These are phyloP conservation scores for Hawksworthiomyces lignivorus DNA, from an alignment of 2,329 filamentous ascomycete species.

Conservation along the genomic window DNA sequence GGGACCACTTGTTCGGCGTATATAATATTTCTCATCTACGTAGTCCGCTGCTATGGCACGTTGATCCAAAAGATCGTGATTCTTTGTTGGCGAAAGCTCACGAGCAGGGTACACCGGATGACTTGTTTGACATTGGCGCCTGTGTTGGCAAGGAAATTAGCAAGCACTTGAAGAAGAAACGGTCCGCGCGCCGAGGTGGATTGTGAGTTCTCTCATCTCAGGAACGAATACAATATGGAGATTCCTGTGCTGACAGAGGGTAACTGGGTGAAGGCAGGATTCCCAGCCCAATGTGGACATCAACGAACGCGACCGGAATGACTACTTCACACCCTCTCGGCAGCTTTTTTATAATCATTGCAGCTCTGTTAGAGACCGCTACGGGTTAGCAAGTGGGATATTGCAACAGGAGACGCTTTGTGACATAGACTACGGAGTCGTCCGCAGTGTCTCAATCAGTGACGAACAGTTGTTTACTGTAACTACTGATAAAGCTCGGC, in stretches of 20 bases:
- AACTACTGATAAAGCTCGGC: slow-evolving; percentile 43
- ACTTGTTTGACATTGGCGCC: slow-evolving; percentile 62
- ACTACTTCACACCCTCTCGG: slow-evolving; percentile 60
- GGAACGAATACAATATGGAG: too few relatives aligned
- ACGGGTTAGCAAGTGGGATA: slow-evolving; percentile 46
- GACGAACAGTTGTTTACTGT: slow-evolving; percentile 58
- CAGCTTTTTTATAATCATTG: slow-evolving; percentile 57
- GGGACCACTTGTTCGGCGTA: slow-evolving; percentile 61
- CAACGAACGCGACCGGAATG: slow-evolving; percentile 59
- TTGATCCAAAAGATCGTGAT: slow-evolving; percentile 69
- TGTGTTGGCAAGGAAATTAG: slow-evolving; percentile 74
- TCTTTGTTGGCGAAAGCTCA: slow-evolving; percentile 63
- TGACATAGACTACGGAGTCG: slow-evolving; percentile 52
- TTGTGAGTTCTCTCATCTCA: slow-evolving; percentile 29
- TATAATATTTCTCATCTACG: slow-evolving; percentile 65
- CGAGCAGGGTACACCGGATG: slow-evolving; percentile 48
- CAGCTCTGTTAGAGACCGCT: slow-evolving; percentile 46
- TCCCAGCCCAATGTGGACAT: slow-evolving; percentile 39
- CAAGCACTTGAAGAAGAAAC: slow-evolving; percentile 69
- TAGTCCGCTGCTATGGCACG: slow-evolving; percentile 77
- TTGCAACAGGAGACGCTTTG: slow-evolving; percentile 53
- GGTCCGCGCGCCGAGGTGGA: slow-evolving; percentile 12
- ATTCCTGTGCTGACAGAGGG: too few relatives aligned
- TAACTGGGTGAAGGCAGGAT: slow-evolving; percentile 36
- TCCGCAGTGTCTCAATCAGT: slow-evolving; percentile 32